Base-by-base conservation (phyloP, 1,284 basidiomycete species). In the Apiotrichum akiyoshidainum region DNA sequence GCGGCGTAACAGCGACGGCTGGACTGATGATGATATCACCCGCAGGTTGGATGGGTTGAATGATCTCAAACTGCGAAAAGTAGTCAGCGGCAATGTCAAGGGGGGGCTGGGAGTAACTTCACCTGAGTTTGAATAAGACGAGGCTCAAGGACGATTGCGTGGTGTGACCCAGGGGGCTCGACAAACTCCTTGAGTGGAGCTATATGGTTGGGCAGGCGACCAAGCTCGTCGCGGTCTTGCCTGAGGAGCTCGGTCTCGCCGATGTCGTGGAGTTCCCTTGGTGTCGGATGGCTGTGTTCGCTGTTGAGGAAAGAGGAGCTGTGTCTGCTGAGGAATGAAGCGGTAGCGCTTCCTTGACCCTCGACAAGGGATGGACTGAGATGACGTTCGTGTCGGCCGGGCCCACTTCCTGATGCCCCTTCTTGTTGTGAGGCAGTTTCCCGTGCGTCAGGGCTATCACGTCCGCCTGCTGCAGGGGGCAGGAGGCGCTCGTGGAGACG, bases 101-200 rank as follows among this genome's bases (percentile, higher is more conserved):
- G 37, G 14, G 37, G 11, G 11, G 37, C 14, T 31, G 26, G 26
- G 26, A 31, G 26, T 31, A 31, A 31, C 26, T 71, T 66, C 59
- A 75, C 75, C 58, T 75, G 71, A 39, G 75, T 65, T 34, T 72
- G 65, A 2, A 69, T 57, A 26, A 73, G 57, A 33, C 76, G 58
- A 1, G 76, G 70, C 41, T 70, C 60, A 16, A 77, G 65, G n/a
- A 68, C 68, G 51, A 78, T 75, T 42, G 71, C 69, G 52, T 70
- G 71, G 39, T 68, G 59, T 5, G 73, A 68, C 14, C 76, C 75
- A 1, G 76, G 76, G 35, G 60, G 47, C 46, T 71, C 14, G 34
- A 13, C 72, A 44, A 74, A 68, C 1, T 64, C 45, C 58, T 76
- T 74, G n/a, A 75, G 31, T 11, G 31, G 22, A 5, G 31, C 10